phyloP scores from a whole-genome alignment of 805 yeast species.

The Saccharomycopsis babjevae region DNA sequence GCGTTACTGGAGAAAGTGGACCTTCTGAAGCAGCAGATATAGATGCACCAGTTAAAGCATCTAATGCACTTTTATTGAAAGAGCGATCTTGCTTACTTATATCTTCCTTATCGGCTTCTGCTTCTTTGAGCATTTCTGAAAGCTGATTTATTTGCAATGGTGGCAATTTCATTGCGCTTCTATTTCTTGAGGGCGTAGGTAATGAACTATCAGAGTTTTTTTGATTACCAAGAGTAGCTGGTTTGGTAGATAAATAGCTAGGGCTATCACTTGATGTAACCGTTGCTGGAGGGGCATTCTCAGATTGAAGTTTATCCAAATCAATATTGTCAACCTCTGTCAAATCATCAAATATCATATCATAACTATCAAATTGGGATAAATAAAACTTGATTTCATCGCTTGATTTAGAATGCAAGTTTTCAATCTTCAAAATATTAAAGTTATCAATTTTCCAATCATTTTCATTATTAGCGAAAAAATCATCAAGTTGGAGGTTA shows the following conservation, averaged over 20 bases:
- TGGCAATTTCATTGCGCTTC: background rate
- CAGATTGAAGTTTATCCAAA: background rate
- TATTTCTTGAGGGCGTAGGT: background rate
- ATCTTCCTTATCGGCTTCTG: background rate
- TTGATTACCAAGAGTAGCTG: background rate
- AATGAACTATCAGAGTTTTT: background rate
- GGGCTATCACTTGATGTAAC: background rate
- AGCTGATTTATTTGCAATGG: background rate
- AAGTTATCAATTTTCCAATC: background rate
- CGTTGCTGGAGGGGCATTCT: background rate
- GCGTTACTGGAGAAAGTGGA: slow-evolving; percentile 17
- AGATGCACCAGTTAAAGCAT: slow-evolving; percentile 8
- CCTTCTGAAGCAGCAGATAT: background rate
- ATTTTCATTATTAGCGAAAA: background rate
- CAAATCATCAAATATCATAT: slow-evolving; percentile 15
- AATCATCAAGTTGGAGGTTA: background rate
- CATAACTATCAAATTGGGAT: slow-evolving; percentile 15
- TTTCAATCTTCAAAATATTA: background rate
- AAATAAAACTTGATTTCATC: slow-evolving; percentile 13
- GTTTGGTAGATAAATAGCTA: background rate
- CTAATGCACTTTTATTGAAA: slow-evolving; percentile 11
- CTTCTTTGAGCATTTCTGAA: background rate
- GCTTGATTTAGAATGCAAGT: background rate
- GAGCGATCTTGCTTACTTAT: background rate
- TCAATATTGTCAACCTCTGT: slow-evolving; percentile 10